Evolutionary conservation across 805 yeast genomes (phyloP), one percentile per base, ranked within the genome.

Genomic region (Cyberlindnera euphorbiiphila): DNA sequence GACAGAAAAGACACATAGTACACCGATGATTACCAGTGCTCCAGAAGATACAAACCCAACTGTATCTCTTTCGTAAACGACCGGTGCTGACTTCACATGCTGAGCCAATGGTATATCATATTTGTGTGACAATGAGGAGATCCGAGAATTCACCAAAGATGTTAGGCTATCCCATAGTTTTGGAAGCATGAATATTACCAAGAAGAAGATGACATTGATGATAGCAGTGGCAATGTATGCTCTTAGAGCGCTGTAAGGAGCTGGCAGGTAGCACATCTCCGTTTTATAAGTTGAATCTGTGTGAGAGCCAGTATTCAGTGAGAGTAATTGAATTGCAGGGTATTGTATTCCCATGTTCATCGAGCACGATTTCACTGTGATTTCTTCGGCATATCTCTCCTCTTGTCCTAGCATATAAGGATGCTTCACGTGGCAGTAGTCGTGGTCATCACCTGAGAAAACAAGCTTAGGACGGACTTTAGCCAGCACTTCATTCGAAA

Each of bases 371-470:
- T 93, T 93, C 20, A 89, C 88, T 0, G 96, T 86, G 46, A 83
- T 77, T 57, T 93, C 98, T 35, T 80, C 81, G 3, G 76, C 68
- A 3, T 46, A 50, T 25, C 47, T 43, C 0, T 45, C 39, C 1
- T 55, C 58, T 0, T 46, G 46, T 41, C 63, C 55, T 9, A 46
- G 26, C 9, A 29, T 23, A 37, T 53, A 57, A 3, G 48, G 37
- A 56, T 91, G 97, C 15, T 64, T 62, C 21, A 82, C 71, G 47
- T 84, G 86, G 59, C 99, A 93, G 50, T 86, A 88, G 59, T 93
- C 98, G 63, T 93, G 99, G 58, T 93, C 98, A 59, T 93, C 99
- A 1, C 98, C 99, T 6, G 94, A 78, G 54, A 88, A 85, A 4
- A 85, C 69, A 9, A 80, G 59, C 12, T 67, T 67, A 0, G 99